Percentiles rank a stretch among this genome's conserved stretches.
phyloP scores from a whole-genome alignment of 306 rosid species.

The Spatholobus suberectus region DNA sequence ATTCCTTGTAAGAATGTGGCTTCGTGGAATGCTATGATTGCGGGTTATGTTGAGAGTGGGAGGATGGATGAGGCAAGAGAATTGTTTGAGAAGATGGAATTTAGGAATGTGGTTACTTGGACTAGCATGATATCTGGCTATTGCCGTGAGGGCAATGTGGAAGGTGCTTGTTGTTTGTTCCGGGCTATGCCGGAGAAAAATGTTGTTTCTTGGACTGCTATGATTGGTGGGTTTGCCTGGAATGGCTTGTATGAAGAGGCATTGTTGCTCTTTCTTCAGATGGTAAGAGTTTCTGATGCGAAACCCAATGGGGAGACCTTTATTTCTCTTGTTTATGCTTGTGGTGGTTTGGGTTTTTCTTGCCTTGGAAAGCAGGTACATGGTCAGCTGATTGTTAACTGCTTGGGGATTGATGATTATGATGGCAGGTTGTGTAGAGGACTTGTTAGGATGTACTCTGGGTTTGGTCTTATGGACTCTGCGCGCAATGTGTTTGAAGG shows the following conservation, averaged over 20 bases:
- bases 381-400: slow-evolving; percentile 57
- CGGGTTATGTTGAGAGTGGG: slow-evolving; percentile 60
- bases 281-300: slow-evolving; percentile 37
- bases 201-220: slow-evolving; percentile 84
- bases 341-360: slow-evolving; percentile 60
- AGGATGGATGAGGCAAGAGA: slow-evolving; percentile 69
- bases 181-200: slow-evolving; percentile 66
- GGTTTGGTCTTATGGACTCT: slow-evolving; percentile 57
- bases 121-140: slow-evolving; percentile 80
- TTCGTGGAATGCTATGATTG: slow-evolving; percentile 74
- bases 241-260: slow-evolving; percentile 66
- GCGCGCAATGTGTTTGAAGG: slow-evolving; percentile 51
- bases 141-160: slow-evolving; percentile 64
- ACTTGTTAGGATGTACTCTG: slow-evolving; percentile 78
- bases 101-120: slow-evolving; percentile 72
- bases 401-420: slow-evolving; percentile 58
- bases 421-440: slow-evolving; percentile 68
- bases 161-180: slow-evolving; percentile 62
- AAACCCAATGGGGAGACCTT: slow-evolving; percentile 70
- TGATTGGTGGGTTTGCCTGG: slow-evolving; percentile 82
- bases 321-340: slow-evolving; percentile 77
- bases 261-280: slow-evolving; percentile 59
- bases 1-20: slow-evolving; percentile 53
- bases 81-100: slow-evolving; percentile 66
- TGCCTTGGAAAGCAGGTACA: slow-evolving; percentile 74